A percentile compares a stretch with the other conserved stretches of the same genome.
phyloP scores from a whole-genome alignment of 805 yeast species.

The Aciculoconidium aculeatum region DNA sequence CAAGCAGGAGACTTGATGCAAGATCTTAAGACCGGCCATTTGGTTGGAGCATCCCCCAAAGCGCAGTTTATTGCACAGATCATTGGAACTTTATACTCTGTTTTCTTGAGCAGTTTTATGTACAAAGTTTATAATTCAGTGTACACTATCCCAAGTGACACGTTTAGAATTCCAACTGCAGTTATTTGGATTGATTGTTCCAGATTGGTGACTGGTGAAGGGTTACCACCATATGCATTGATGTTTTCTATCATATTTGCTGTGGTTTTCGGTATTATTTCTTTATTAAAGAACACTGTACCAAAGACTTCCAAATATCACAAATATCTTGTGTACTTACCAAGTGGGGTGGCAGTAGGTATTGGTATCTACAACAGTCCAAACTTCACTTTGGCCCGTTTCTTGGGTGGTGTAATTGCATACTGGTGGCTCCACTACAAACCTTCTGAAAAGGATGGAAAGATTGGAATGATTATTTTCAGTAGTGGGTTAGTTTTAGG shows the following conservation, averaged over 20 bases:
- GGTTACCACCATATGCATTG: conserved; percentile 75
- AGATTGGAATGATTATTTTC: conserved; percentile 75
- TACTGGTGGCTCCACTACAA: conserved; percentile 44
- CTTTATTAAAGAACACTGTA: conserved; percentile 55
- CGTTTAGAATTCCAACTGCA: conserved; percentile 90
- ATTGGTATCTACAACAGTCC: conserved; percentile 94
- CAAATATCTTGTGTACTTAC: conserved; percentile 52
- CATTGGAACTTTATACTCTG: conserved; percentile 82
- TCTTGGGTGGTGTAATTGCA: conserved; percentile 76
- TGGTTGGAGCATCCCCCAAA: conserved; percentile 85
- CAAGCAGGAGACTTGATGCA: conserved; percentile 99
- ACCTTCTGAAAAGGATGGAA: conserved; percentile 30
- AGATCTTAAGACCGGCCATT: conserved; percentile 90
- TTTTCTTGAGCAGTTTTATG: conserved; percentile 72
- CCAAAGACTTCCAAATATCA: conserved; percentile 36
- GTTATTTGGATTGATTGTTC: conserved; percentile 96
- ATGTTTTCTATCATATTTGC: conserved; percentile 60
- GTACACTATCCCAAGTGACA: conserved; percentile 77
- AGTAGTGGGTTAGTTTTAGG: conserved; percentile 92
- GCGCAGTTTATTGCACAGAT: conserved; percentile 91
- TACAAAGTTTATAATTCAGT: conserved; percentile 76
- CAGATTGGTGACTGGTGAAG: conserved; percentile 83
- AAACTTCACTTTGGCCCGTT: conserved; percentile 87
- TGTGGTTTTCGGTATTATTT: conserved; percentile 58
- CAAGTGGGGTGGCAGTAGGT: conserved; percentile 96